phyloP scores from a whole-genome alignment of 2,329 filamentous ascomycete species.

The Aspergillus piperis region DNA sequence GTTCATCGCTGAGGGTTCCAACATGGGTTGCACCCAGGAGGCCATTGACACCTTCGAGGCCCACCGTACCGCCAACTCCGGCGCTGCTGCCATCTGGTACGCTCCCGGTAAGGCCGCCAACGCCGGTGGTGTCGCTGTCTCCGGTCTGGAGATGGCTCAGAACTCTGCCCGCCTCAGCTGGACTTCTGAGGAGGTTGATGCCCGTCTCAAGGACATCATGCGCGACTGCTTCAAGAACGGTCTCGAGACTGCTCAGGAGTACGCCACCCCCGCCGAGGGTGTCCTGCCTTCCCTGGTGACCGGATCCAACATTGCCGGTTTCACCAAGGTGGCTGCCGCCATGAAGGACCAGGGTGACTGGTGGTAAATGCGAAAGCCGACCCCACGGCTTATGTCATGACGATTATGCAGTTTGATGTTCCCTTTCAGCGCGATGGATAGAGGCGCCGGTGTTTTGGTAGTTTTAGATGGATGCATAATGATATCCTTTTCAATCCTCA shows the following conservation, averaged over 20 bases:
- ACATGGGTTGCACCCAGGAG: slow-evolving; percentile 98
- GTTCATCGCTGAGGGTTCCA: slow-evolving; percentile 94
- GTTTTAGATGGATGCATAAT: neutral
- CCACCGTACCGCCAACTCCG: slow-evolving; percentile 65
- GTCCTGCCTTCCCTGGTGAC: slow-evolving; percentile 88
- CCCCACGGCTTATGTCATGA: slow-evolving; percentile 12
- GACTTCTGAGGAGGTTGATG: slow-evolving; percentile 87
- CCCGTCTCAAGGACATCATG: slow-evolving; percentile 92
- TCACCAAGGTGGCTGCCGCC: slow-evolving; percentile 90
- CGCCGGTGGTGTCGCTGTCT: slow-evolving; percentile 95
- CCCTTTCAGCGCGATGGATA: slow-evolving; percentile 31
- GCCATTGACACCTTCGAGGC: slow-evolving; percentile 93
- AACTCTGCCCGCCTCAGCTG: slow-evolving; percentile 86
- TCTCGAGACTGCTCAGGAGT: slow-evolving; percentile 84
- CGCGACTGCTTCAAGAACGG: slow-evolving; percentile 88
- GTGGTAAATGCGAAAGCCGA: slow-evolving; percentile 55
- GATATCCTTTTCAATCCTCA: neutral
- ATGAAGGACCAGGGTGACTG: slow-evolving; percentile 98
- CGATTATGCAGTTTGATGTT: slow-evolving; percentile 18
- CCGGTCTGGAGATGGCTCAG: slow-evolving; percentile 98
- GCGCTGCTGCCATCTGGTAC: slow-evolving; percentile 79
- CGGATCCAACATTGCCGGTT: slow-evolving; percentile 95
- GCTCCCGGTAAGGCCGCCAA: slow-evolving; percentile 96
- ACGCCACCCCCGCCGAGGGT: slow-evolving; percentile 74
- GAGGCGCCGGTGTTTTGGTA: slow-evolving; percentile 32